A percentile compares a stretch with the other conserved stretches of the same genome.
phyloP scores from a whole-genome alignment of 2,329 filamentous ascomycete genomes.

The Epichloe scottii region DNA sequence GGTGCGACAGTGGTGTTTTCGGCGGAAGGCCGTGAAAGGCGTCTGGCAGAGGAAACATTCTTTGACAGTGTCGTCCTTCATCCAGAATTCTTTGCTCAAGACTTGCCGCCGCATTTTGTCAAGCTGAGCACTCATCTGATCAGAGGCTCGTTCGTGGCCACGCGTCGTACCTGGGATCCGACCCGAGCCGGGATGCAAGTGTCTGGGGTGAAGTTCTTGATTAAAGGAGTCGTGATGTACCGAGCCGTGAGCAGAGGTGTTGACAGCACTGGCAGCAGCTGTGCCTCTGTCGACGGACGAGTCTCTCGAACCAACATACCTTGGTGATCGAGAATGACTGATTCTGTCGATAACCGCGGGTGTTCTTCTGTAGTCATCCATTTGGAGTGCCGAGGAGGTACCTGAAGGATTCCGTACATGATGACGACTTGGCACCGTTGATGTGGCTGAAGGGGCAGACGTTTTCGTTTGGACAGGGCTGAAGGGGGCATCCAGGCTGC shows the following conservation, averaged over 20 bases:
- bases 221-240: constrained; percentile 45
- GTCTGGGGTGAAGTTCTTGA: constrained; percentile 31
- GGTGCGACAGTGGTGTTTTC: constrained; percentile 91
- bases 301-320: constrained; percentile 36
- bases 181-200: constrained; percentile 31
- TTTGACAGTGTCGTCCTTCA: constrained; percentile 96
- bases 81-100: constrained; percentile 94
- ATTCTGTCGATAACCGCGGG: constrained; percentile 45
- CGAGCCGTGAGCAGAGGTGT: constrained; percentile 45
- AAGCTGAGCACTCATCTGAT: constrained; percentile 46
- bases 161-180: constrained; percentile 44
- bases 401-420: constrained; percentile 21
- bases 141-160: constrained; percentile 41
- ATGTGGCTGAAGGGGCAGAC: constrained; percentile 15
- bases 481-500: constrained; percentile 29
- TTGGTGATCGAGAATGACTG: constrained; percentile 31
- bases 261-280: constrained; percentile 43
- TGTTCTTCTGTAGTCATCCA: constrained; percentile 28
- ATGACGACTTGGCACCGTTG: constrained; percentile 22
- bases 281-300: constrained; percentile 47
- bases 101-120: constrained; percentile 75
- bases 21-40: constrained; percentile 81
- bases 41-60: constrained; percentile 91
- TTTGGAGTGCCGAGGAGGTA: constrained; percentile 23
- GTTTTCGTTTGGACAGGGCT: constrained; percentile 27